phyloP scores from a whole-genome alignment of 371 early-diverging fungal species.

The Saksenaea vasiformis region DNA sequence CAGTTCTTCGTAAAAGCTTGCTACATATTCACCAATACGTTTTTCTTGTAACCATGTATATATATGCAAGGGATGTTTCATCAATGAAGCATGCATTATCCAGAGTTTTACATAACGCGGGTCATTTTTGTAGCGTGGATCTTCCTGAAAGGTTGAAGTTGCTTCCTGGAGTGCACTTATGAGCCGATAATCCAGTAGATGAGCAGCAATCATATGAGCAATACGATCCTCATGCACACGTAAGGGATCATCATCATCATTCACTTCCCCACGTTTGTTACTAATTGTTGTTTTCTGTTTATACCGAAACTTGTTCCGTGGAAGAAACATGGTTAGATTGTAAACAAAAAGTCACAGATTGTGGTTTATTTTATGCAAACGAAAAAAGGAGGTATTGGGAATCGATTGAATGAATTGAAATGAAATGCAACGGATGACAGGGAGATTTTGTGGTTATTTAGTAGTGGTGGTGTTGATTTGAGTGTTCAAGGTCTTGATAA shows the following conservation, averaged over 20 bases:
- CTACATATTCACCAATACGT: slow-evolving; percentile 31
- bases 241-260: slow-evolving; percentile 65
- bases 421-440: background rate
- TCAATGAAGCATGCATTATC: slow-evolving; percentile 29
- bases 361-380: background rate
- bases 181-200: slow-evolving; percentile 39
- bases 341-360: background rate
- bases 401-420: background rate
- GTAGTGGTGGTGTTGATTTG: slow-evolving; percentile 1
- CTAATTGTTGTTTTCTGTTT: background rate
- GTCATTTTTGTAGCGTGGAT: slow-evolving; percentile 20
- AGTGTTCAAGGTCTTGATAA: slow-evolving; percentile 39
- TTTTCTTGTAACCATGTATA: slow-evolving; percentile 23
- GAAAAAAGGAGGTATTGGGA: background rate
- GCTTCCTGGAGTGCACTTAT: slow-evolving; percentile 13
- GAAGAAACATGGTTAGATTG: background rate
- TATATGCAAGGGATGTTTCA: slow-evolving; percentile 20
- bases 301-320: background rate
- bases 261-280: background rate
- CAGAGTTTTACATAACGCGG: slow-evolving; percentile 35
- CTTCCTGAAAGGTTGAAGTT: slow-evolving; percentile 12
- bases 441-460: background rate
- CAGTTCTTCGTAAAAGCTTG: slow-evolving; percentile 28
- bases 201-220: slow-evolving; percentile 57
- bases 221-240: slow-evolving; percentile 63